Percentiles rank a stretch among this genome's conserved stretches.
phyloP scores from a whole-genome alignment of 2,329 filamentous ascomycete species.

The Harringtonia lauricola region DNA sequence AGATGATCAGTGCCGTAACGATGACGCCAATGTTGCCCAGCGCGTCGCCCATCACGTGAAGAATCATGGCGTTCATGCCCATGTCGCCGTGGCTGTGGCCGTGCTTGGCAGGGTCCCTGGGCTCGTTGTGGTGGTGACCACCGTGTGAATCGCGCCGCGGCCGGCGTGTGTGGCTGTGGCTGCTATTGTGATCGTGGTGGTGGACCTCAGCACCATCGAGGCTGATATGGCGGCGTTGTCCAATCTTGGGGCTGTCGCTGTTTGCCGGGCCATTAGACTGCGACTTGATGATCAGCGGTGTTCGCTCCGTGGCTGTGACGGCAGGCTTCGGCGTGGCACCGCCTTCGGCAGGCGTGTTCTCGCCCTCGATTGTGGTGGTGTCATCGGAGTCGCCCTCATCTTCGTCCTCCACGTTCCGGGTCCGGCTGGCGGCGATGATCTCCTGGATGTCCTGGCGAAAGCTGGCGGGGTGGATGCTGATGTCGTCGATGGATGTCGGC shows the following conservation, averaged over 20 bases:
- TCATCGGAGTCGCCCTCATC: slow-evolving; percentile 34
- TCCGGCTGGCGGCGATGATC: slow-evolving; percentile 73
- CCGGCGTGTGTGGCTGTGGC: slow-evolving; percentile 17
- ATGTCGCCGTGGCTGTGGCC: slow-evolving; percentile 78
- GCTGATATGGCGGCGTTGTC: slow-evolving; percentile 15
- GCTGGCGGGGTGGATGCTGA: slow-evolving; percentile 79
- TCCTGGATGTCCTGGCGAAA: slow-evolving; percentile 71
- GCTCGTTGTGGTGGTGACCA: slow-evolving; percentile 66
- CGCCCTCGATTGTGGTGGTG: slow-evolving; percentile 26
- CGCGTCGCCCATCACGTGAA: slow-evolving; percentile 71
- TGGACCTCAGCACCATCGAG: slow-evolving; percentile 14
- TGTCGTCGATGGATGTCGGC: slow-evolving; percentile 56
- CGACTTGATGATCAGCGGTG: slow-evolving; percentile 22
- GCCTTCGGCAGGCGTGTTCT: slow-evolving; percentile 6
- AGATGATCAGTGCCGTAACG: slow-evolving; percentile 74
- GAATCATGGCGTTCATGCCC: slow-evolving; percentile 83
- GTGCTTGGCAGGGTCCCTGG: slow-evolving; percentile 63
- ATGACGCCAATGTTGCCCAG: slow-evolving; percentile 84
- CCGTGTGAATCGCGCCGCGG: slow-evolving; percentile 47
- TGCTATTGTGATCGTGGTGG: slow-evolving; percentile 14
- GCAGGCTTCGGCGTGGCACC: slow-evolving; percentile 6
- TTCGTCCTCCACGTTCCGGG: slow-evolving; percentile 41
- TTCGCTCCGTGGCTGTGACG: slow-evolving; percentile 24
- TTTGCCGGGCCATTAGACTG: slow-evolving; percentile 13
- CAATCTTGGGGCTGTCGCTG: slow-evolving; percentile 15